Evolutionary conservation across 306 rosid genomes (phyloP).

Genomic region (Trifolium pratense): DNA sequence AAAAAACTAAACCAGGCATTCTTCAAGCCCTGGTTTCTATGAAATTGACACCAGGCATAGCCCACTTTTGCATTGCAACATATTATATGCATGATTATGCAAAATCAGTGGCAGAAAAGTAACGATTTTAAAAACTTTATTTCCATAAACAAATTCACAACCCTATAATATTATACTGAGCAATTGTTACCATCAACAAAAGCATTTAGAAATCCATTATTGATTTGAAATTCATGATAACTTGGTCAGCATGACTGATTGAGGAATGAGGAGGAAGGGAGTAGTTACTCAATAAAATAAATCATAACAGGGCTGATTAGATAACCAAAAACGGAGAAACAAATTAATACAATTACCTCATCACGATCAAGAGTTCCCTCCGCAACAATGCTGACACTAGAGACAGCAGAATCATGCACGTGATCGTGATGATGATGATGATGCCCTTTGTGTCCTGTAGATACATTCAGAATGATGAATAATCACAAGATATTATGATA

Average conservation of each 20-base stretch:
- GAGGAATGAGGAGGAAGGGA: slow-evolving; percentile 4
- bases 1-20: background rate
- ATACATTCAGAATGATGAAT: slow-evolving; percentile 38
- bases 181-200: background rate
- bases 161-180: background rate
- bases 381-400: slow-evolving; percentile 80
- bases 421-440: slow-evolving; percentile 64
- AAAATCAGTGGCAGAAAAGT: background rate
- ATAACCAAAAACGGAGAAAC: background rate
- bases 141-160: slow-evolving; percentile 4
- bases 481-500: background rate
- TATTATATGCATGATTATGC: background rate
- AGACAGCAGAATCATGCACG: slow-evolving; percentile 77
- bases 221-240: slow-evolving; percentile 1
- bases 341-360: slow-evolving; percentile 59
- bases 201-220: background rate
- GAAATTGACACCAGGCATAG: background rate
- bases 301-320: background rate
- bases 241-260: slow-evolving; percentile 6
- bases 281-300: background rate
- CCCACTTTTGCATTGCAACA: background rate
- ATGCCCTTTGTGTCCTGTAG: slow-evolving; percentile 63
- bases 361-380: slow-evolving; percentile 88
- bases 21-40: background rate
- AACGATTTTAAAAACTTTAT: slow-evolving; percentile 7